Base-by-base conservation (phyloP, 75 land plant species). In the Cupressus sempervirens region DNA sequence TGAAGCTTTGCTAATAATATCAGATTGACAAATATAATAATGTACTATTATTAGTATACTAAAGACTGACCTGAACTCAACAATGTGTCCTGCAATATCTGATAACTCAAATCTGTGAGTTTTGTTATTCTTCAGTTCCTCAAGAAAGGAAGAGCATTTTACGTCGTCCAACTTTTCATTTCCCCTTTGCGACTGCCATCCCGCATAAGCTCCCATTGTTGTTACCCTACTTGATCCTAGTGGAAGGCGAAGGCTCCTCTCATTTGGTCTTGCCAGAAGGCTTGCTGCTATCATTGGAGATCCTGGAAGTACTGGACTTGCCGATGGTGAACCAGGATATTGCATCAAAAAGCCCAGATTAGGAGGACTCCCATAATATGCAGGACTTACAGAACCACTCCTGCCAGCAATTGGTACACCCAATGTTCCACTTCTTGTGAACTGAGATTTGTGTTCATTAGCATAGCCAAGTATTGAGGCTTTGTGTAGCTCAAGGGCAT, bases 31-130 rank as follows among this genome's bases (percentile, higher is more conserved):
- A 43, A 79, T 45, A 79, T 45, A 79, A 79, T 79, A 3, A 79
- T 41, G 26, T 45, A 23, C 18, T 45, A n/a, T 4, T 40, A 1
- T n/a, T 13, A 52, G 30, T 35, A 50, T 34, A 32, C 2, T 40
- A 65, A 70, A 54, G 41, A 40, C 76, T 45, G 90, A 82, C 99
- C 99, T 98, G 88, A 96, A 98, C 85, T 98, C 99, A 80, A 96
- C 98, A 82, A 98, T 92, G 81, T 90, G 96, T 40, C 99, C 99
- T 43, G 91, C 88, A 88, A 98, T 96, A 87, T 98, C 99, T 50
- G 98, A 91, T 14, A 98, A 91, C 83, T 96, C 99, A 91, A 94
- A 94, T 83, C 92, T 92, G 12, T 92, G 86, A 15, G 88, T 89
- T 80, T 92, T 92, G 58, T 90, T 91, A 50, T 92, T 91, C 86